Evolutionary conservation across 495 filamentous ascomycete species (phyloP).

Genomic region (Aspergillus sclerotiicarbonarius): DNA sequence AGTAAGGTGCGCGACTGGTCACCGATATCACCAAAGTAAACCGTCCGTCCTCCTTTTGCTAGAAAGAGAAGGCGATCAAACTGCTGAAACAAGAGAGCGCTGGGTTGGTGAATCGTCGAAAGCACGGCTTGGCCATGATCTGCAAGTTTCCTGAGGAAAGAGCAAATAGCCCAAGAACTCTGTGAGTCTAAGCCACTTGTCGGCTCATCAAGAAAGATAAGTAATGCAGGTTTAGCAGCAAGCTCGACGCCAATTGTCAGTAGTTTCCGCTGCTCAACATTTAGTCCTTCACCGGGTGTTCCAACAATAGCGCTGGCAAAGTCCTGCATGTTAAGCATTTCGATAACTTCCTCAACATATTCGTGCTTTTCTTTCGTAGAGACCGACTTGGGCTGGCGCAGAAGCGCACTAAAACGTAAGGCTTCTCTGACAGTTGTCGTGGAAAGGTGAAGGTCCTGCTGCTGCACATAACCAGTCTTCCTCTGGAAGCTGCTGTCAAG

Average conservation of each 20-base stretch:
- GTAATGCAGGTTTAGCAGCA: slow-evolving; percentile 82
- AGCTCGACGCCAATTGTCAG: slow-evolving; percentile 91
- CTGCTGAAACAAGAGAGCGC: slow-evolving; percentile 85
- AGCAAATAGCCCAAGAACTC: slow-evolving; percentile 80
- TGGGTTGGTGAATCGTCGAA: slow-evolving; percentile 93
- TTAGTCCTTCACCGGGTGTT: slow-evolving; percentile 60
- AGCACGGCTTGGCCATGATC: slow-evolving; percentile 86
- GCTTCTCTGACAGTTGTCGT: slow-evolving; percentile 83
- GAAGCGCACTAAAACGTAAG: slow-evolving; percentile 76
- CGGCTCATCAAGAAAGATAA: slow-evolving; percentile 94
- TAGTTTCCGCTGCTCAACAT: slow-evolving; percentile 88
- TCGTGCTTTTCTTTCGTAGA: slow-evolving; percentile 46
- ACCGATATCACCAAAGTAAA: slow-evolving; percentile 91
- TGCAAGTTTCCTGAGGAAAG: slow-evolving; percentile 81
- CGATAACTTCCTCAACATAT: slow-evolving; percentile 53
- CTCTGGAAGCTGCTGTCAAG: slow-evolving; percentile 79
- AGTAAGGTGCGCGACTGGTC: slow-evolving; percentile 67
- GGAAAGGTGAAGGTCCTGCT: slow-evolving; percentile 84
- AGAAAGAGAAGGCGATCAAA: slow-evolving; percentile 90
- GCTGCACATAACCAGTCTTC: slow-evolving; percentile 91
- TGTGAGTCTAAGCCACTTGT: slow-evolving; percentile 84
- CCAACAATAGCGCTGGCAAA: slow-evolving; percentile 47
- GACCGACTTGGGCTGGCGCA: slow-evolving; percentile 69
- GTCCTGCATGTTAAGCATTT: slow-evolving; percentile 50
- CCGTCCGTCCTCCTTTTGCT: slow-evolving; percentile 73